Base-by-base conservation (phyloP, 2,329 filamentous ascomycete genomes). In the Monosporascus sp. region DNA sequence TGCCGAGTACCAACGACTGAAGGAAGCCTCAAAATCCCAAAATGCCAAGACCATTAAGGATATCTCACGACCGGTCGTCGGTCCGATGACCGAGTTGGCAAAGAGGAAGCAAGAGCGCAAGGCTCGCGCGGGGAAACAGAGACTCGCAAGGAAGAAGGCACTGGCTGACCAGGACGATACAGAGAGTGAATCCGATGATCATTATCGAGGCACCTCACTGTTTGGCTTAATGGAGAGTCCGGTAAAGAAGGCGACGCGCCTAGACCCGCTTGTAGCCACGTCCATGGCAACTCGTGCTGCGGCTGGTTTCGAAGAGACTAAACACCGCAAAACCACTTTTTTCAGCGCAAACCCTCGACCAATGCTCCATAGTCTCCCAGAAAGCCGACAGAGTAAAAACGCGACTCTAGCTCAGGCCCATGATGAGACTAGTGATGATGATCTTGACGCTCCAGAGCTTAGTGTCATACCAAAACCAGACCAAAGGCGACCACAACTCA, bases 1-100 rank as follows among this genome's bases (percentile, higher is more conserved):
- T n/a, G 87, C 84, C 17, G 88, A 91, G 68, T 93, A 93, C 66
- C 77, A 84, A 54, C 80, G 85, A 4, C 78, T 90, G 45, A 87
- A 87, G 67, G 71, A 74, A 36, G 71, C 75, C 37, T 81, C 83
- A 3, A 80, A 75, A 58, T 66, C 73, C 9, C 77, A 79, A 49
- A 85, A 85, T 57, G 78, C 78, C 1, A 75, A 76, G 20, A 69
- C 74, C 9, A 81, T 83, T 55, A 70, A 65, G 20, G 69, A 73
- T 53, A 79, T 83, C 48, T 76, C 79, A 40, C 73, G 80, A 7
- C 81, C 80, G 2, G 76, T 81, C 9, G 72, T 78, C 0, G 73
- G 72, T 1, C 63, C 64, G 2, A 71, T 71, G 59, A 74, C 71
- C 0, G 65, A 71, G 8, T 44, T 69, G 2, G 69, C 71, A 16